phyloP scores from a whole-genome alignment of 495 filamentous ascomycete species.

The Cladorrhinum samala region DNA sequence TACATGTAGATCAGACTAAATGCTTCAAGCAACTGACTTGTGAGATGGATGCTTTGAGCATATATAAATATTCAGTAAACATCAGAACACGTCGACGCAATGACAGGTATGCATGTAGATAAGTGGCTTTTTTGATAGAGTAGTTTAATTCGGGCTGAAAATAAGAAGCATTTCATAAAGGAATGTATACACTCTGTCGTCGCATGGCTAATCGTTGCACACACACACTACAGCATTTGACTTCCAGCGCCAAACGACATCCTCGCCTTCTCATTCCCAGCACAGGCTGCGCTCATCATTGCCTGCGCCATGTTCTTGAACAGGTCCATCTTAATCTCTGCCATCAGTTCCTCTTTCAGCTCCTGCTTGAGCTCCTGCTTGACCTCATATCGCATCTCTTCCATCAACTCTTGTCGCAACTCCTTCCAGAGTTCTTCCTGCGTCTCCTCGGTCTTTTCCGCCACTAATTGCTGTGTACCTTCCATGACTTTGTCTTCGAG shows the following conservation, averaged over 20 bases:
- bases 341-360: conserved; percentile 1
- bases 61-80: too few species aligned
- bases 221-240: too few species aligned
- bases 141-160: neutral
- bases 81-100: too few species aligned
- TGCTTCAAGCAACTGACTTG: too few species aligned
- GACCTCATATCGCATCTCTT: conserved; percentile 1
- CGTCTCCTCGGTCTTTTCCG: conserved; percentile 3
- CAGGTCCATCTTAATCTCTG: conserved; percentile 3
- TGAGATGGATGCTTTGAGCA: too few species aligned
- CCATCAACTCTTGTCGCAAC: neutral
- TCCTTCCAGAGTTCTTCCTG: neutral
- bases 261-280: neutral
- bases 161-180: neutral
- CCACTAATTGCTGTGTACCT: neutral
- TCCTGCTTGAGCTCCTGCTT: neutral
- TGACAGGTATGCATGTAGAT: too few species aligned
- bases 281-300: conserved; percentile 9
- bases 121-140: too few species aligned
- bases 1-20: too few species aligned
- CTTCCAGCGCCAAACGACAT: neutral
- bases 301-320: conserved; percentile 11
- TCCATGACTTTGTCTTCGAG: conserved; percentile 4
- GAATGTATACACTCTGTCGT: neutral
- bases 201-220: neutral